phyloP scores from a whole-genome alignment of 2,329 filamentous ascomycete species.

The Aspergillus fischeri region DNA sequence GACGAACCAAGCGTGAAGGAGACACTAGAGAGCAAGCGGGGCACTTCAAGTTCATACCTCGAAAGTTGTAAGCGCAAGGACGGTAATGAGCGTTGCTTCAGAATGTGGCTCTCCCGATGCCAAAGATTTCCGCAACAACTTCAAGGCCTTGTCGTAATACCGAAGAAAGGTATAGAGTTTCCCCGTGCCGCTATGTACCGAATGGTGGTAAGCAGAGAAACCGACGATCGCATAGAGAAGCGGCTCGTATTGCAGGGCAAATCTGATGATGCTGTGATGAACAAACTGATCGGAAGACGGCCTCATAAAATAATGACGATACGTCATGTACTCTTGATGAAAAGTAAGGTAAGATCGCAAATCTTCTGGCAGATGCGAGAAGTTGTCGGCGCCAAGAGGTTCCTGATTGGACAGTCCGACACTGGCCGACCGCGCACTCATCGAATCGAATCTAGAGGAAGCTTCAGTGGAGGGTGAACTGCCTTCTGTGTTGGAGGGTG shows the following conservation, averaged over 20 bases:
- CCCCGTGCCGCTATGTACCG: constrained; percentile 65
- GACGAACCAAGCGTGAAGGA: background rate
- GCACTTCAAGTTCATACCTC: constrained; percentile 58
- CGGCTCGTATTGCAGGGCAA: constrained; percentile 73
- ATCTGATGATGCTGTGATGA: constrained; percentile 62
- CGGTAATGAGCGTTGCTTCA: constrained; percentile 74
- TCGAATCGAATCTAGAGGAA: constrained; percentile 36
- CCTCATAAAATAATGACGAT: constrained; percentile 78
- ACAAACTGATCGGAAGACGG: constrained; percentile 71
- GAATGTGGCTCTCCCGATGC: constrained; percentile 66
- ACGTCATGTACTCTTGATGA: constrained; percentile 70
- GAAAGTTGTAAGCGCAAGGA: constrained; percentile 86
- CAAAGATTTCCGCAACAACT: constrained; percentile 66
- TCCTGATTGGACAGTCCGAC: constrained; percentile 25
- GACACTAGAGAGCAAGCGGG: constrained; percentile 1
- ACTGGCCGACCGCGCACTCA: constrained; percentile 31
- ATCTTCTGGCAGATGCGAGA: constrained; percentile 52
- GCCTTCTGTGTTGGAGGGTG: constrained; percentile 41
- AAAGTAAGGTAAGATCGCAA: constrained; percentile 75
- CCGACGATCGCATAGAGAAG: constrained; percentile 82
- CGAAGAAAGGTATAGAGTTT: constrained; percentile 76
- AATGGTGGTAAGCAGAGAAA: constrained; percentile 83
- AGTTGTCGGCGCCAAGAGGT: constrained; percentile 19
- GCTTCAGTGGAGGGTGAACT: constrained; percentile 51
- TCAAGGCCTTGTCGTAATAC: constrained; percentile 88